Conservation (phyloP, 2,329 filamentous ascomycete genomes). For the Aspergillus uvarum region DNA sequence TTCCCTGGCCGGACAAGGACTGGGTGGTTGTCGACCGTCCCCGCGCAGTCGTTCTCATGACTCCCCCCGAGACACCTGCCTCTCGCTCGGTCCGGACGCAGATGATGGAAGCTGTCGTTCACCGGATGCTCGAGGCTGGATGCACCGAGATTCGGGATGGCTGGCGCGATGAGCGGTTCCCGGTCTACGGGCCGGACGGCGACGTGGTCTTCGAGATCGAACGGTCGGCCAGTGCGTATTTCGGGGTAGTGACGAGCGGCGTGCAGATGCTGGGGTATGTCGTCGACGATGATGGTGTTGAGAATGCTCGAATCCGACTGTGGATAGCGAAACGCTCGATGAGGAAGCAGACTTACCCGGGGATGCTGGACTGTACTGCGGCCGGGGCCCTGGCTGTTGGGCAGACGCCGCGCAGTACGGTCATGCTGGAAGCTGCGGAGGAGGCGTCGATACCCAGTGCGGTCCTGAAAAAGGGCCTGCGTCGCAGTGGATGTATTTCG, state of each 20-base stretch:
- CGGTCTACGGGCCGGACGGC: constrained; percentile 41
- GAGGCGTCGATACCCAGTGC: constrained; percentile 18
- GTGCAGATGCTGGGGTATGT: constrained; percentile 45
- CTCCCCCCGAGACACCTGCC: too few relatives aligned
- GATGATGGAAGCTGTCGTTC: too few relatives aligned
- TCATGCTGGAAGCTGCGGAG: constrained; percentile 26
- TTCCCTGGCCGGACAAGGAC: too few relatives aligned
- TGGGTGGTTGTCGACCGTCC: too few relatives aligned
- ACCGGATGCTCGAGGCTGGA: too few relatives aligned
- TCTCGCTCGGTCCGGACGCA: too few relatives aligned
- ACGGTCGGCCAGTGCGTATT: constrained; percentile 41
- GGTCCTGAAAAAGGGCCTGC: neutral
- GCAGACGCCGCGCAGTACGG: constrained; percentile 23
- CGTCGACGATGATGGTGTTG: neutral
- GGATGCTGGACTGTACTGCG: constrained; percentile 30
- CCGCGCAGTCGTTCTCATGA: too few relatives aligned
- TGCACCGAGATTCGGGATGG: neutral
- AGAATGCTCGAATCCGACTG: constrained; percentile 11
- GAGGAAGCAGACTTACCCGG: constrained; percentile 31
- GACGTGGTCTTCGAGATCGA: constrained; percentile 45
- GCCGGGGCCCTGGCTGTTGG: constrained; percentile 23
- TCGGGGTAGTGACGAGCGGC: constrained; percentile 46
- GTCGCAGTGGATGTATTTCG: neutral
- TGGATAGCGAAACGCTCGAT: constrained; percentile 30
- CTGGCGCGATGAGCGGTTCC: constrained; percentile 45